A percentile compares a stretch with the other conserved stretches of the same genome.
Conservation (phyloP, 176 grass and related monocot genomes). For the Triticum aestivum region IWGSC_CS_RefSeq_v2.1 NC_057796.1:83116281-83116780, state of each 20-base stretch:
- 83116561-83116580: neutral
- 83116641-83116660: neutral
- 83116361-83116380: slow-evolving; percentile 70
- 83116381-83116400: slow-evolving; percentile 48
- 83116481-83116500: neutral
- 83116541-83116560: neutral
- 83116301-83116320: too few species aligned
- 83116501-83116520: neutral
- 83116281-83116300: too few species aligned
- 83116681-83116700: neutral
- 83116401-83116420: slow-evolving; percentile 83
- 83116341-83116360: neutral
- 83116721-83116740: slow-evolving; percentile 19
- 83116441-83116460: slow-evolving; percentile 88
- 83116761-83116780: slow-evolving; percentile 90
- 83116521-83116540: neutral
- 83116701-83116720: neutral
- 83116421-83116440: slow-evolving; percentile 80
- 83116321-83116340: neutral
- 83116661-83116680: neutral
- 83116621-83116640: too few species aligned
- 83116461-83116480: slow-evolving; percentile 53
- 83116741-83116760: slow-evolving; percentile 17
- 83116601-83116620: neutral
- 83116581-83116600: neutral